Base-by-base conservation (phyloP, 768 basidiomycete species). In the Glaciozyma antarctica region DNA sequence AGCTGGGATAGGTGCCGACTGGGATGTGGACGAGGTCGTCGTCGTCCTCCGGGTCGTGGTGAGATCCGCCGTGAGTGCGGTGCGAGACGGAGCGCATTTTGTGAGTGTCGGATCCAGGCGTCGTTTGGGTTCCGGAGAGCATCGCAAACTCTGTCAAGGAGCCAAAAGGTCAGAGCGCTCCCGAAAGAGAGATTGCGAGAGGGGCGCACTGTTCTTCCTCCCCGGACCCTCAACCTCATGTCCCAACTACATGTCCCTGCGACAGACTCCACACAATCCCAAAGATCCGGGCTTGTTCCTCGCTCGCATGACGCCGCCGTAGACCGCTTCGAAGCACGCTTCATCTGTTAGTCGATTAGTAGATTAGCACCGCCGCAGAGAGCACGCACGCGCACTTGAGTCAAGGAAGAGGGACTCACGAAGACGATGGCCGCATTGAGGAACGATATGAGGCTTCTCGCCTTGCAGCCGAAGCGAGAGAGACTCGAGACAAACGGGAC, bases 261-360 rank as follows among this genome's bases (percentile, higher is more conserved):
- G 82, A 75, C 95, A 99, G 3, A 98, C 91, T 47, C 95, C 95
- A 71, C 95, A 99, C 22, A 99, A 89, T 24, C 95, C 95, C 28
- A 95, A 79, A 74, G 71, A 66, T 10, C 69, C 69, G 16, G 64
- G 45, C 32, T 60, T 64, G 21, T 55, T 62, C 49, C 69, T 89
- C 87, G 54, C 88, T 80, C 78, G 88, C 85, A 76, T 84, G 6
- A 87, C 86, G 8, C 89, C 89, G 19, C 93, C 94, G 76, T 99
- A 99, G 6, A 98, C 94, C 9, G 91, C 90, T 21, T 86, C 88
- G 76, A 97, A 98, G 77, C 95, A 99, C 21, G 91, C 94, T 88
- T 94, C 53, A 56, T 66, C 67, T 60, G 45, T 2, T 21, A 10
- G 26, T 13, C 32, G 45, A 43, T 5, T 4, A 22, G 61, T 17